Percentiles rank a stretch among this genome's conserved stretches.
phyloP scores from a whole-genome alignment of 2,329 filamentous ascomycete species.

The Pyrenophora teres region DNA sequence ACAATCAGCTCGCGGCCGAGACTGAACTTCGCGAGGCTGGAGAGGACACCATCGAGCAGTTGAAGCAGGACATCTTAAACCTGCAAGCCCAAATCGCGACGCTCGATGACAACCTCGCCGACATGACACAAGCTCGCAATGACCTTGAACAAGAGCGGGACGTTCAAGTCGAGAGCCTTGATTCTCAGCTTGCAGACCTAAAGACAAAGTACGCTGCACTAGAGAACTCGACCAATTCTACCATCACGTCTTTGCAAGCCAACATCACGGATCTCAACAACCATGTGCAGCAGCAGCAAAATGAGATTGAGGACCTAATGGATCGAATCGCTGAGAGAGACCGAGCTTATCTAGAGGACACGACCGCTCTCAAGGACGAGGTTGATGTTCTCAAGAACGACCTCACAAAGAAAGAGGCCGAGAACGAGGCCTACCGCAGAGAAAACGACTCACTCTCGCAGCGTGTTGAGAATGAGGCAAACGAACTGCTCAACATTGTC shows the following conservation, averaged over 20 bases:
- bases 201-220: slow-evolving; percentile 38
- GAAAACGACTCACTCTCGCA: slow-evolving; percentile 37
- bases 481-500: slow-evolving; percentile 38
- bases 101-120: slow-evolving; percentile 24
- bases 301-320: slow-evolving; percentile 45
- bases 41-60: slow-evolving; percentile 43
- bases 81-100: slow-evolving; percentile 42
- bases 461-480: slow-evolving; percentile 36
- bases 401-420: slow-evolving; percentile 22
- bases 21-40: slow-evolving; percentile 45
- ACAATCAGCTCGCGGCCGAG: slow-evolving; percentile 48
- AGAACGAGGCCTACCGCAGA: slow-evolving; percentile 32
- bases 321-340: slow-evolving; percentile 34
- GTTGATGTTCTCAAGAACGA: slow-evolving; percentile 30
- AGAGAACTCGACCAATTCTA: slow-evolving; percentile 38
- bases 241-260: slow-evolving; percentile 39
- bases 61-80: slow-evolving; percentile 42
- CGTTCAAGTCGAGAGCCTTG: slow-evolving; percentile 42
- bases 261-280: slow-evolving; percentile 51
- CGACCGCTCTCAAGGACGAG: slow-evolving; percentile 28
- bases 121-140: slow-evolving; percentile 39
- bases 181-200: slow-evolving; percentile 42
- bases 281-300: slow-evolving; percentile 45
- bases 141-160: slow-evolving; percentile 39
- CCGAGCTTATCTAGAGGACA: slow-evolving; percentile 34